Evolutionary conservation across 2,329 filamentous ascomycete species (phyloP), one percentile per base, ranked within the genome.

Genomic region (Bretziella fagacearum): DNA sequence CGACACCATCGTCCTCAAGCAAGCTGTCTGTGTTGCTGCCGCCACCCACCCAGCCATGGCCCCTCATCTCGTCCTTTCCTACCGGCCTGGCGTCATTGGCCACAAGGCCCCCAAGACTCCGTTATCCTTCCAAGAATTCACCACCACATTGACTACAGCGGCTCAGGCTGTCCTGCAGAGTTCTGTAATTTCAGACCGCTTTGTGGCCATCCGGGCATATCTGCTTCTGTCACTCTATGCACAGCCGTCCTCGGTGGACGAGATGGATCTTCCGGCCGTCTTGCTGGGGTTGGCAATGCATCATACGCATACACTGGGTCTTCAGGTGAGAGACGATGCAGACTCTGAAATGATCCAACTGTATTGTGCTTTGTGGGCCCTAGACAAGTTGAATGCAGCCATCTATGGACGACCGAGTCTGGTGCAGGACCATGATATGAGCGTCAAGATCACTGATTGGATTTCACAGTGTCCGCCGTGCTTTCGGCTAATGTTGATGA

Each of bases 341-440:
- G 62, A 60, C 7, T 61, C 66, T 35, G 63, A 67, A 22, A 59
- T 66, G 2, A 66, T 70, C 46, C 66, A 63, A 2, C 54, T 77
- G 2, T 74, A 76, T 37, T 77, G 72, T 53, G 71, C 68, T 5
- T 61, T 76, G 0, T 79, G 73, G 73, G 73, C 73, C 0, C 56
- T 79, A 1, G 76, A 80, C 54, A 65, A 72, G 11, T 64, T 79
- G 36, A 73, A 73, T 41, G 67, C 72, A 1, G 70, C 74, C 0
- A 65, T 75, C n/a, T 71, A 77, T 49, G 75, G 74, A 4, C 64
- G 75, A 1, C 71, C 76, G 0, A 68, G 71, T 39, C 56, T 77
- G 20, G 69, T 80, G 48, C 74, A 79, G 52, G 73, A 77, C 52
- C 61, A 71, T 42, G 76, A 80, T 52, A 65, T 76, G 23, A 70